Evolutionary conservation across 208 protist genomes (phyloP), one percentile per base, ranked within the genome.

Genomic region (Novymonas esmeraldas): DNA sequence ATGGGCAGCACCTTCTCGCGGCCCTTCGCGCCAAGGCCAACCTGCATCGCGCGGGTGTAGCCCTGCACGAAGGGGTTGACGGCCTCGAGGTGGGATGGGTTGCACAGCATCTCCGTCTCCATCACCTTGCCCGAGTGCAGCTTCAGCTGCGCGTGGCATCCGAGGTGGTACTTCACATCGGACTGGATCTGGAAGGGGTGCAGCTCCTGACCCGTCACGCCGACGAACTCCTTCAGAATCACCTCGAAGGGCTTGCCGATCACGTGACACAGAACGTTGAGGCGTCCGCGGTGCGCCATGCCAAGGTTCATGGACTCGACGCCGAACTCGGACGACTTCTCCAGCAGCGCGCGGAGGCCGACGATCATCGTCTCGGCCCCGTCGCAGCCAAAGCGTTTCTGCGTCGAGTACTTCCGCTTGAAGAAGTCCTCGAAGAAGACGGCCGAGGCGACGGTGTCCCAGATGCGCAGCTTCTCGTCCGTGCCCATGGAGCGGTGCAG

Each of bases 91-190:
- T 99, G 98, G 24, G 98, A 99, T 22, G 98, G 98, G 87, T 99
- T 99, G 55, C 95, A 93, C 54, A 99, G 81, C 57, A 99, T 89
- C 63, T 98, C 98, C 7, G 98, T 84, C 81, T 97, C 66, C 66
- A 99, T 90, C 44, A 79, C 70, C 39, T 96, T 97, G 41, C 95
- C 75, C 2, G 68, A 54, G 26, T 85, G 79, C 18, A 95, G 44
- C 39, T 71, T 54, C 13, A 98, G 64, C 33, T 90, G 73, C 34
- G 82, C 73, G 31, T 72, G 92, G 42, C 81, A 92, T 61, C 98
- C 98, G 14, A 99, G 87, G 78, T 99, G 98, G 84, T 99, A 99
- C 81, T 99, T 99, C 11, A 99, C 98, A 63, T 99, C 98, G 57
- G 97, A 98, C 51, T 96, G 98, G 66, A 99, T 98, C 83, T 98